These are phyloP conservation scores for Cucumis sativus DNA, from an alignment of 306 rosid genomes.

Conservation along the genomic window Cucumber_9930_V3 NC_026657.2:32106001-32106500, in stretches of 20 bases:
- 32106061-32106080: not conserved
- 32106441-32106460: no score
- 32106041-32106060: not conserved
- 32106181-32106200: conserved; percentile 37
- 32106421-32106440: not conserved
- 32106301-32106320: conserved; percentile 24
- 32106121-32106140: conserved; percentile 57
- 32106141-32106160: conserved; percentile 78
- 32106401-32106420: not conserved
- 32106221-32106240: conserved; percentile 26
- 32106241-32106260: conserved; percentile 41
- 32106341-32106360: no score
- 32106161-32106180: conserved; percentile 45
- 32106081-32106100: not conserved
- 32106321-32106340: conserved; percentile 20
- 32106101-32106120: conserved; percentile 36
- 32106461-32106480: no score
- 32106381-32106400: no score
- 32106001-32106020: not conserved
- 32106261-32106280: conserved; percentile 46
- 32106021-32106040: not conserved
- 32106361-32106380: no score
- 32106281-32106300: conserved; percentile 39
- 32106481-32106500: no score
- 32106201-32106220: conserved; percentile 69